Percentiles rank a stretch among this genome's conserved stretches.
Conservation (phyloP, 1,284 basidiomycete species). For the Ustilago nuda region DNA sequence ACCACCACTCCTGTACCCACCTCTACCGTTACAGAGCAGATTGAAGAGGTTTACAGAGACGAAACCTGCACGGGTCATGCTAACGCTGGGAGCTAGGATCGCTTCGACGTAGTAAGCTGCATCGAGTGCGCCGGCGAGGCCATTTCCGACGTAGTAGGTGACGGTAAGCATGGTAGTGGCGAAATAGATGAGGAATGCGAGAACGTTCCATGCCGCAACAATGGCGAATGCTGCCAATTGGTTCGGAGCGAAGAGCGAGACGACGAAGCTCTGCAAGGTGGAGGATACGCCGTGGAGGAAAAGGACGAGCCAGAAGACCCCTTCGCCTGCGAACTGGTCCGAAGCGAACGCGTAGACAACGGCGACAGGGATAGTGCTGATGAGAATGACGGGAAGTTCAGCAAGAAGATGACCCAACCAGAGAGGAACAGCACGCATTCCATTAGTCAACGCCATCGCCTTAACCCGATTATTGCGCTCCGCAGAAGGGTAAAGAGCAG, state of each 20-base stretch:
- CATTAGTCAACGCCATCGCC: conserved; percentile 83
- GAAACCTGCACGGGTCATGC: conserved; percentile 77
- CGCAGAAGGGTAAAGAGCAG: conserved; percentile 78
- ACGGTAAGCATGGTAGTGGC: conserved; percentile 77
- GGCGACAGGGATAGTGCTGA: conserved; percentile 75
- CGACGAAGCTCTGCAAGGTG: conserved; percentile 39
- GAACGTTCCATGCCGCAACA: conserved; percentile 79
- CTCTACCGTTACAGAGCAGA: conserved; percentile 77
- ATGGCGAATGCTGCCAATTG: conserved; percentile 80
- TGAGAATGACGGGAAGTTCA: conserved; percentile 75
- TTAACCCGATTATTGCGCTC: conserved; percentile 78
- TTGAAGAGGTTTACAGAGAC: conserved; percentile 82
- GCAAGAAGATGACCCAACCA: conserved; percentile 84
- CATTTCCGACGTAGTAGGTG: conserved; percentile 77
- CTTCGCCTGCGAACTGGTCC: conserved; percentile 77
- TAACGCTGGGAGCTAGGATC: conserved; percentile 78
- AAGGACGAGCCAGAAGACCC: conserved; percentile 77
- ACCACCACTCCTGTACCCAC: conserved; percentile 71
- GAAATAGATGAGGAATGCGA: conserved; percentile 77
- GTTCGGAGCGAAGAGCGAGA: conserved; percentile 70
- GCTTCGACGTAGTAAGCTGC: conserved; percentile 78
- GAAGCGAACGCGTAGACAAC: conserved; percentile 75
- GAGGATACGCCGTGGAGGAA: conserved; percentile 78
- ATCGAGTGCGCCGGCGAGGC: conserved; percentile 73
- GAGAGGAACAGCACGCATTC: conserved; percentile 78